Evolutionary conservation across 169 alveolate genomes (phyloP).

Genomic region (Babesia caballi): DNA sequence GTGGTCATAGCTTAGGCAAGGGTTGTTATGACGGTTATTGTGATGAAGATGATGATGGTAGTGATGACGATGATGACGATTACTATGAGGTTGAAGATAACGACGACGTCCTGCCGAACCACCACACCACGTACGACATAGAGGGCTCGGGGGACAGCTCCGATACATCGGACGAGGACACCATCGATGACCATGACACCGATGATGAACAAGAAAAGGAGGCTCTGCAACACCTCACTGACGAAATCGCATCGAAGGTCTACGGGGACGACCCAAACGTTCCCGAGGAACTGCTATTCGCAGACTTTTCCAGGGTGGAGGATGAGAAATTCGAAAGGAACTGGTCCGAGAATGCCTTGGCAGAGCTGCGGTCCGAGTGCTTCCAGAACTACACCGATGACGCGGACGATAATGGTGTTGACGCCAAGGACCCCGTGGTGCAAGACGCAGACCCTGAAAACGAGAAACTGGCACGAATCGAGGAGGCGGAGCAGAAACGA

Average conservation of each 20-base stretch:
- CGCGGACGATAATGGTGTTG: slow-evolving; percentile 59
- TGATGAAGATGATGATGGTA: slow-evolving; percentile 45
- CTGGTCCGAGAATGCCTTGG: slow-evolving; percentile 49
- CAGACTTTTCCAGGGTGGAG: slow-evolving; percentile 29
- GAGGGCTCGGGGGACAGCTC: slow-evolving; percentile 63
- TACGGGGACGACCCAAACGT: background rate
- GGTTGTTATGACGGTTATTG: background rate
- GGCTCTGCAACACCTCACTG: background rate
- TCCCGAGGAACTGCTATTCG: background rate
- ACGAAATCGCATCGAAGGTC: slow-evolving; percentile 25
- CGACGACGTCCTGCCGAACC: slow-evolving; percentile 9
- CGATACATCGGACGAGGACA: slow-evolving; percentile 71
- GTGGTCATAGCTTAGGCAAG: slow-evolving; percentile 9
- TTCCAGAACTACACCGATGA: slow-evolving; percentile 37
- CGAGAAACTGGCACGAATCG: slow-evolving; percentile 12
- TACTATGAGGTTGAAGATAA: slow-evolving; percentile 43
- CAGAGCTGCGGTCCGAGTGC: slow-evolving; percentile 26
- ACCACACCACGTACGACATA: background rate
- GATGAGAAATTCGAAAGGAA: slow-evolving; percentile 36
- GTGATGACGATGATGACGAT: slow-evolving; percentile 48
- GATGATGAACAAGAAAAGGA: slow-evolving; percentile 7
- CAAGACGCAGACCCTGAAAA: slow-evolving; percentile 53
- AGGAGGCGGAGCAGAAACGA: slow-evolving; percentile 37
- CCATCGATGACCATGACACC: background rate
- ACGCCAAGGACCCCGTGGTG: background rate